Base-by-base conservation (phyloP, 1,139 yeast species). In the Debaryomycetaceae sp. region DNA sequence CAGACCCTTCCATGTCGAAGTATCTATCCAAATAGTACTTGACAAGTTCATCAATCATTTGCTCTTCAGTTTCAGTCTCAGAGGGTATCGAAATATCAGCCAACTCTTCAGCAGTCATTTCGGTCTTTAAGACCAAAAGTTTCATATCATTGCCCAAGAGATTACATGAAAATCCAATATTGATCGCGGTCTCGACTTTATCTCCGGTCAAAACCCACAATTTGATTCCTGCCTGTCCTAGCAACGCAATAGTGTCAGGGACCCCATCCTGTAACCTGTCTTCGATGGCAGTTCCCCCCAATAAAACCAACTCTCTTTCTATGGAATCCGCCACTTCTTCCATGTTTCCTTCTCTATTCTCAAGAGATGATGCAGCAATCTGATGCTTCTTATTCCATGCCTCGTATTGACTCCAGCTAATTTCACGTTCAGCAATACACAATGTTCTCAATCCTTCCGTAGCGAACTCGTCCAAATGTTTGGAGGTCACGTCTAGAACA, bases 1-100 rank as follows among this genome's bases (percentile, higher is more conserved):
- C 45, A 1, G 86, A 72, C 3, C 95, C 96, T 7, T 68, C 62
- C 78, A 87, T 71, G 38, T 75, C 70, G 58, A 90, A 89, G 51
- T 81, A 75, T 29, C 78, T 80, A 29, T 70, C 60, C 55, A 90
- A 69, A 55, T 84, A 86, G 54, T 77, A 80, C 8, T 75, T 69
- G 45, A 91, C 70, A 50, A 87, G 69, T 14, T 68, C 69, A 42
- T 78, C 81, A 5, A 87, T 84, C 44, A 81, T 43, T 34, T 54
- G 50, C 6, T 55, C 49, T 42, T 57, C 65, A 6, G 55, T 46
- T 24, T 40, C 42, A 7, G 55, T 67, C 33, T 62, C 59, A 33
- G 74, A 68, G 45, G 69, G 66, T 27, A 66, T 66, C 17, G 69
- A 66, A 29, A 70, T 53, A 13, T 59, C 50, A 8, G 53, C 61